These are phyloP conservation scores for Umbelopsis sp. DNA, from an alignment of 192 early-diverging fungal genomes.

Conservation along the genomic window DNA sequence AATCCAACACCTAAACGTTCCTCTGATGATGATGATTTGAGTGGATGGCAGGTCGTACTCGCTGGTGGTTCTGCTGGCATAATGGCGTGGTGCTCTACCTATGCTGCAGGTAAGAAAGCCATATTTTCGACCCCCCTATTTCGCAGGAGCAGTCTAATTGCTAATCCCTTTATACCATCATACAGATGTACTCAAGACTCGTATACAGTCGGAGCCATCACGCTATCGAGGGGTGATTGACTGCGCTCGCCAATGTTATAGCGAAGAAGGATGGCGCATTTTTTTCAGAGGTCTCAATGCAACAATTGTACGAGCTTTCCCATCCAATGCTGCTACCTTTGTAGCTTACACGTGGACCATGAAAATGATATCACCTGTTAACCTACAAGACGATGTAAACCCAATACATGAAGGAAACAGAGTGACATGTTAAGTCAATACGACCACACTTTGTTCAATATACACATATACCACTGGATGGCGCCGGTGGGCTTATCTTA, in stretches of 20 bases:
- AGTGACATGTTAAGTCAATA: too few relatives aligned
- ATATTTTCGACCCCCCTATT: neutral
- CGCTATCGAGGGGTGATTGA: constrained; percentile 47
- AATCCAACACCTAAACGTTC: constrained; percentile 16
- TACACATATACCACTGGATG: too few relatives aligned
- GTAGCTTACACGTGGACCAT: constrained; percentile 57
- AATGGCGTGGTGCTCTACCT: constrained; percentile 57
- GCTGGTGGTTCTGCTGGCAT: constrained; percentile 62
- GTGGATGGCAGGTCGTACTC: constrained; percentile 44
- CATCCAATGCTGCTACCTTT: constrained; percentile 62
- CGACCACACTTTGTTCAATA: too few relatives aligned
- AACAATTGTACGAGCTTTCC: constrained; percentile 59
- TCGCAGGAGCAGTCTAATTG: neutral
- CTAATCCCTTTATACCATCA: neutral
- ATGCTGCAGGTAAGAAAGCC: constrained; percentile 51
- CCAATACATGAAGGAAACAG: neutral
- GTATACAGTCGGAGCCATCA: constrained; percentile 55
- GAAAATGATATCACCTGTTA: constrained; percentile 20
- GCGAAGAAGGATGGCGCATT: constrained; percentile 54
- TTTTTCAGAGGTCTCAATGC: constrained; percentile 59
- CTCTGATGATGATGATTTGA: constrained; percentile 35
- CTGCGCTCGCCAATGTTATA: constrained; percentile 47
- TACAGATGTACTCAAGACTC: constrained; percentile 62
- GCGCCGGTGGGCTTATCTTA: too few relatives aligned
- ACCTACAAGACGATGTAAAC: neutral